Percentiles rank a stretch among this genome's conserved stretches.
Conservation (phyloP, 495 filamentous ascomycete genomes). For the Neurospora pannonica region DNA sequence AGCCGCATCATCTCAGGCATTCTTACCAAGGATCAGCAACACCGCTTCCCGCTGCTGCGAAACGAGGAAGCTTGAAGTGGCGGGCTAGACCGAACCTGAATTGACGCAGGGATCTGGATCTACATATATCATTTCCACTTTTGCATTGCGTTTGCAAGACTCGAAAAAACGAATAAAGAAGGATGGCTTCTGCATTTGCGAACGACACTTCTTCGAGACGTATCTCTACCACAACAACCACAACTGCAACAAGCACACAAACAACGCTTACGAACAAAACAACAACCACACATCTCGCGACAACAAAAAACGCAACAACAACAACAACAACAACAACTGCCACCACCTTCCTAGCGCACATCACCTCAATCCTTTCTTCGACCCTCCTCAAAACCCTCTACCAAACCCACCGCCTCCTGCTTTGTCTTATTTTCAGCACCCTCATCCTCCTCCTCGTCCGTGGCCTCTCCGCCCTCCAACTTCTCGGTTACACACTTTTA, state of each 20-base stretch:
- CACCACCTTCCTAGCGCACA: neutral
- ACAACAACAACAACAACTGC: neutral
- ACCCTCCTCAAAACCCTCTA: neutral
- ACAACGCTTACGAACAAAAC: neutral
- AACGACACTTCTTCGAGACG: neutral
- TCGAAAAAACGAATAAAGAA: neutral
- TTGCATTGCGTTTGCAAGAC: neutral
- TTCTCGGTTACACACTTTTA: too few relatives aligned
- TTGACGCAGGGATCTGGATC: neutral
- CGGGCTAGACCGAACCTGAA: neutral
- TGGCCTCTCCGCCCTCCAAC: neutral
- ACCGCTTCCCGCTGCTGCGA: neutral
- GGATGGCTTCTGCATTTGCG: neutral
- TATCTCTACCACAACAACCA: neutral
- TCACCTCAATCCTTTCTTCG: neutral
- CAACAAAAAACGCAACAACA: neutral
- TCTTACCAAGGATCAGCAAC: neutral
- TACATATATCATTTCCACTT: neutral
- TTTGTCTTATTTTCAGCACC: neutral
- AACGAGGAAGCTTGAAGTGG: neutral
- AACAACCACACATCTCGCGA: neutral
- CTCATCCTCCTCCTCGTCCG: neutral
- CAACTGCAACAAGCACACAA: neutral
- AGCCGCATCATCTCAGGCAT: neutral
- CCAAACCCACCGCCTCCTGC: neutral